Evolutionary conservation across 495 filamentous ascomycete genomes (phyloP), one percentile per base, ranked within the genome.

Genomic region (Lentithecium fluviatile): DNA sequence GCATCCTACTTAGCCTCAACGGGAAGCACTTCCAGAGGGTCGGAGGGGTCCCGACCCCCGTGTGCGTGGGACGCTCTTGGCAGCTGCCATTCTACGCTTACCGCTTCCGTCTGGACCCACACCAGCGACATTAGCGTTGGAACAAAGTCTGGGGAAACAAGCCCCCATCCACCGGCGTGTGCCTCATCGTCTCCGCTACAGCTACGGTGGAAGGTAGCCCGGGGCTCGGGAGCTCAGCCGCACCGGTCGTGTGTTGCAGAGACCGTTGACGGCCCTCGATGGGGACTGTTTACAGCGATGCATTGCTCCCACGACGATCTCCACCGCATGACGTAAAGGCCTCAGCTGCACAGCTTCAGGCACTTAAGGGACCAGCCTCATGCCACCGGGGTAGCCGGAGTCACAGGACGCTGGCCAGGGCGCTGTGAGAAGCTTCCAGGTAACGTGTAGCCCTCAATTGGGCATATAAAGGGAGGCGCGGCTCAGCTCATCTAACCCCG

Each of bases 401-500:
- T n/a, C 40, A 15, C 19, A 15, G 40, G 40, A 15, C 13, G 15
- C 15, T 20, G 19, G 40, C 40, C 40, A 43, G 40, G 40, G 40
- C 15, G 19, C 40, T 13, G 29, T 43, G 13, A 15, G 40, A 43
- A 43, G 40, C 40, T 43, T 43, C 40, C 40, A 43, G 40, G 15
- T 43, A 43, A 20, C 40, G 19, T 5, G 19, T 20, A 5, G 19
- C 4, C 3, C 4, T 43, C 19, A 43, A 43, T 43, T 4, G 15
- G 13, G 19, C 19, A 43, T 43, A 43, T n/a, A 43, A 20, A 20
- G 40, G 40, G 19, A n/a, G 40, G 40, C 40, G 40, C 40, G 5
- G 40, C 40, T 43, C 40, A 43, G 40, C 40, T 43, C 40, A 43
- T 43, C 19, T 13, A 43, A 43, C 40, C 40, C 40, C 40, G 40